Base-by-base conservation (phyloP, 441 rosid genomes). In the Arabidopsis lyrata region DNA sequence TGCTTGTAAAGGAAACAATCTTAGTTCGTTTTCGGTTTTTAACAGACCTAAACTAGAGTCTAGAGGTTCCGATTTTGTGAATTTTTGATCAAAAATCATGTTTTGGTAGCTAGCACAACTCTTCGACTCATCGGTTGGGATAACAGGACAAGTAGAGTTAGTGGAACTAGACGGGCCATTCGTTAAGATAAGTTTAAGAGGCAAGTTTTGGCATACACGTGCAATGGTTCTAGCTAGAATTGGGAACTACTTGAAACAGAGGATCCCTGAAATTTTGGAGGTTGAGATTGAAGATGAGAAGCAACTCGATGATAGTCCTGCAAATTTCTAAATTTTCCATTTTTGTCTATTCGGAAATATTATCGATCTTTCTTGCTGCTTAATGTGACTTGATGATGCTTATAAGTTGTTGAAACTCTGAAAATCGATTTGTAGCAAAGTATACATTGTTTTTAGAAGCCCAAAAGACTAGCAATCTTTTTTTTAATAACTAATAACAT, bases 221-320 rank as follows among this genome's bases (percentile, higher is more conserved):
- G 80, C 97, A 12, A 81, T 76, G 18, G 86, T 92, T 77, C 65
- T 95, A 11, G 94, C 99, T 53, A 86, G 99, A 66, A 54, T 95
- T 47, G 97, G 91, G 27, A 95, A 95, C 80, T 92, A 89, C 78
- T 73, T 95, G 84, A 92, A 86, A 86, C 96, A 89, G 81, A 88
- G 97, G 67, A 95, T 95, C 77, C 97, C 99, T 20, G 99, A 95
- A 81, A 92, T 95, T 70, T 65, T 92, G 76, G 97, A 92, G 83
- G 97, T 90, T 38, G 94, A 87, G 49, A 87, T 92, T 38, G 97
- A 95, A 82, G 94, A 92, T 79, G 97, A 92, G 86, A 89, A 83
- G 56, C 96, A 90, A 72, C 78, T 95, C 76, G 97, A 90, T 61
- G 97, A 92, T 70, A 90, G 97, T 78, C 99, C 97, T 65, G 97